phyloP scores from a whole-genome alignment of 257 asterid genomes.

The Solanum chiquidenum region DNA sequence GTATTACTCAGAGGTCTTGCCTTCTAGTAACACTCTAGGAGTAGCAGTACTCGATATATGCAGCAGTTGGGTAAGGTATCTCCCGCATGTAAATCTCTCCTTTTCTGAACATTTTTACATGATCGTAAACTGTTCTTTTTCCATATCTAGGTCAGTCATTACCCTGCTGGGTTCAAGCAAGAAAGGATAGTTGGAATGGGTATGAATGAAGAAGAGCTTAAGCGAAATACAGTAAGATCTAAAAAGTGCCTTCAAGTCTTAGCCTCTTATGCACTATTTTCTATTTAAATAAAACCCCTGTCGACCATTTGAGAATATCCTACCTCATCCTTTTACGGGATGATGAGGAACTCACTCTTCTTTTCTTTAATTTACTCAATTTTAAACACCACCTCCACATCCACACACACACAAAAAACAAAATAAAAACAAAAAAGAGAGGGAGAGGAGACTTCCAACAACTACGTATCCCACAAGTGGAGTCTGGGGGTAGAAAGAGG shows the following conservation, averaged over 20 bases:
- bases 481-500: not conserved
- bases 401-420: not conserved
- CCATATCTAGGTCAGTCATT: conserved; percentile 80
- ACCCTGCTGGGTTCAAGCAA: conserved; percentile 89
- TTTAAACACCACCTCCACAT: not conserved
- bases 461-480: not conserved
- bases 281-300: not conserved
- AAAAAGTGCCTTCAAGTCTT: not conserved
- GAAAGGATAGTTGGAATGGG: conserved; percentile 81
- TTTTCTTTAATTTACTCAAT: not conserved
- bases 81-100: not conserved
- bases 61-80: conserved; percentile 82
- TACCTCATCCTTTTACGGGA: not conserved
- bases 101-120: not conserved
- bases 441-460: not conserved
- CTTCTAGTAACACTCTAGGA: conserved; percentile 66
- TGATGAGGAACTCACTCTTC: not conserved
- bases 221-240: conserved; percentile 68
- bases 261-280: not conserved
- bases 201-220: conserved; percentile 83
- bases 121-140: conserved; percentile 6
- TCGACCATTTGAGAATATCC: not conserved
- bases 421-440: not conserved
- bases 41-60: conserved; percentile 93
- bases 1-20: conserved; percentile 66